Conservation (phyloP, 2,329 filamentous ascomycete species). For the Fusarium acutatum region DNA sequence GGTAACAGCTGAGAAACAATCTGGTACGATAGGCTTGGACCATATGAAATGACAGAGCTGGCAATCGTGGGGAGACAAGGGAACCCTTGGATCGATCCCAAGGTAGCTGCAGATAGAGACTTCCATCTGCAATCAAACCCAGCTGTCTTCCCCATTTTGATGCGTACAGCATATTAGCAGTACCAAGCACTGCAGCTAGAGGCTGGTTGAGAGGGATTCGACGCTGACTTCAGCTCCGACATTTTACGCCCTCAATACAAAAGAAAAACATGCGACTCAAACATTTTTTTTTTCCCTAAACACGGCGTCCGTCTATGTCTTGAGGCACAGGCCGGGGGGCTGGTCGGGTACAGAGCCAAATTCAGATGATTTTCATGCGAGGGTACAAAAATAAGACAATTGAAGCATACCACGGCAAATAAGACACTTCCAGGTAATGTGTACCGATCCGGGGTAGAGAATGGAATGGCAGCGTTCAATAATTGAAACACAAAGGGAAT, state of each 20-base stretch:
- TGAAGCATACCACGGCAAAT: conserved; percentile 41
- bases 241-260: neutral
- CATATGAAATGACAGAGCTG: conserved; percentile 15
- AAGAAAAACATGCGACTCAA: conserved; percentile 27
- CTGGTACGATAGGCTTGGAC: conserved; percentile 5
- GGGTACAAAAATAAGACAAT: conserved; percentile 32
- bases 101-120: conserved; percentile 13
- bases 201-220: conserved; percentile 8
- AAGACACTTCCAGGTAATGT: conserved; percentile 37
- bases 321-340: conserved; percentile 24
- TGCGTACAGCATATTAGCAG: conserved; percentile 8
- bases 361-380: conserved; percentile 35
- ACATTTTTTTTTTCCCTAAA: neutral
- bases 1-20: conserved; percentile 13
- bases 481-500: conserved; percentile 41
- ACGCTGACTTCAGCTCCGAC: conserved; percentile 35
- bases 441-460: conserved; percentile 31
- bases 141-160: neutral
- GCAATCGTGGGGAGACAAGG: conserved; percentile 35
- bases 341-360: conserved; percentile 30
- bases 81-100: conserved; percentile 26
- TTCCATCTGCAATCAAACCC: conserved; percentile 8
- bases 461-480: conserved; percentile 37
- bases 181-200: neutral
- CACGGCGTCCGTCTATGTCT: conserved; percentile 17